phyloP scores from a whole-genome alignment of 345 rosid genomes.

The Ceriops tagal region DNA sequence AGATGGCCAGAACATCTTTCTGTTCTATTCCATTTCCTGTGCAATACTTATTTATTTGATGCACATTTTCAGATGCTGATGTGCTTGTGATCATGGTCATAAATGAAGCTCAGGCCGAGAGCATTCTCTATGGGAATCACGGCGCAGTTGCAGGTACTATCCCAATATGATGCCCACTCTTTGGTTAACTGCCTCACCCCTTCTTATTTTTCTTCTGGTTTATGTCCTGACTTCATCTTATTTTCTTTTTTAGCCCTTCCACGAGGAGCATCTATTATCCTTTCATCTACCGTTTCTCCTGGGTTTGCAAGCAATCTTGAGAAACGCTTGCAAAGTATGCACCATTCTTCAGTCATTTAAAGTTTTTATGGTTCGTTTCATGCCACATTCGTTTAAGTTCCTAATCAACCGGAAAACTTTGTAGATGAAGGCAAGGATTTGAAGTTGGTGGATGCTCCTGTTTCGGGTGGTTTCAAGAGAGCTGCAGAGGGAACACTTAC shows the following conservation, averaged over 20 bases:
- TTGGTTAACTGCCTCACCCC: no score
- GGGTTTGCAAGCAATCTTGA: slow-evolving; percentile 69
- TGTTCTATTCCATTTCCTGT: no score
- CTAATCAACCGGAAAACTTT: slow-evolving; percentile 14
- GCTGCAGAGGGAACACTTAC: slow-evolving; percentile 87
- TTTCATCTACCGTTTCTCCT: slow-evolving; percentile 93
- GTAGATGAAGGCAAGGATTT: slow-evolving; percentile 68
- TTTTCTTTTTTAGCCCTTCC: slow-evolving; percentile 51
- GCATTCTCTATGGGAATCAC: slow-evolving; percentile 66
- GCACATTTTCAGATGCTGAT: slow-evolving; percentile 55
- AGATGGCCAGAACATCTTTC: no score
- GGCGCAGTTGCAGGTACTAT: slow-evolving; percentile 77
- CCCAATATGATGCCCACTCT: slow-evolving; percentile 2
- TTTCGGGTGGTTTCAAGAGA: slow-evolving; percentile 93
- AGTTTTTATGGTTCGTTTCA: neutral
- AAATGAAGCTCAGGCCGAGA: slow-evolving; percentile 86
- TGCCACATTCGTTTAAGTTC: neutral
- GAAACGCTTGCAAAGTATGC: slow-evolving; percentile 69
- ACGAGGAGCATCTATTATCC: slow-evolving; percentile 66
- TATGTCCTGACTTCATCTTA: slow-evolving; percentile 23
- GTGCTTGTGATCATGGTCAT: slow-evolving; percentile 90
- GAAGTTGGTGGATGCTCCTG: slow-evolving; percentile 97
- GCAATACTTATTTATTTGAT: no score
- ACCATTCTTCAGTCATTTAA: neutral
- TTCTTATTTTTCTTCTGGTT: neutral